phyloP scores from a whole-genome alignment of 768 basidiomycete genomes.

The Russula abietina region DNA sequence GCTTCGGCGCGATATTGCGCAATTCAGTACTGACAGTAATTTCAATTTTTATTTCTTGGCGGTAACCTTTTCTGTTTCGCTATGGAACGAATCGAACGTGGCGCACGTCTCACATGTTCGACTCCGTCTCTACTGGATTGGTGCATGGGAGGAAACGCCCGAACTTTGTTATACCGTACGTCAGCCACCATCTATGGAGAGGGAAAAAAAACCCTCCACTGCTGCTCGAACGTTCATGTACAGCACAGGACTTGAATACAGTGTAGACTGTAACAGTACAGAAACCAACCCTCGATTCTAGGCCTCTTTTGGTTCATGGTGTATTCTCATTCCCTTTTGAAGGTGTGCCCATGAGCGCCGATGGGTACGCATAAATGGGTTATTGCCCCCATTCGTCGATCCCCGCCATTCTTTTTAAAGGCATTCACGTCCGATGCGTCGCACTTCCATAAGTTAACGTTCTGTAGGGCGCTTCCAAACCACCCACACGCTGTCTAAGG shows the following conservation, averaged over 20 bases:
- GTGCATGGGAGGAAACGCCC: not conserved
- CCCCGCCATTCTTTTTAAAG: not conserved
- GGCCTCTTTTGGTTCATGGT: not conserved
- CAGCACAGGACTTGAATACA: not conserved
- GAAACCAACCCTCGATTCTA: not conserved
- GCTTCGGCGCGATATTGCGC: not conserved
- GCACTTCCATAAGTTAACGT: not conserved
- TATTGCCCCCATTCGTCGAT: not conserved
- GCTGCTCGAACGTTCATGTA: not conserved
- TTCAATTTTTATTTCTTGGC: conserved; percentile 1
- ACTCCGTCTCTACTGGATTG: not conserved
- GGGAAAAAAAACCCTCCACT: not conserved
- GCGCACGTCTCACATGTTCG: conserved; percentile 3
- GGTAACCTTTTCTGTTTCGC: conserved; percentile 1
- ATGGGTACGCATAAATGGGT: not conserved
- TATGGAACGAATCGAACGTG: conserved; percentile 3
- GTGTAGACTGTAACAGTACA: not conserved
- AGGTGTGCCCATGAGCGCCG: not conserved
- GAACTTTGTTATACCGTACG: not conserved
- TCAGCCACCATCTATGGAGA: not conserved
- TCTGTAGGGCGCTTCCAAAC: not conserved
- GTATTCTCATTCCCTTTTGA: not conserved
- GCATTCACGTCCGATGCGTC: not conserved
- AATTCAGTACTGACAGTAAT: not conserved
- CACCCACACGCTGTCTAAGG: not conserved